Conservation (phyloP, 2,329 filamentous ascomycete genomes). For the Aspergillus sp. region DNA sequence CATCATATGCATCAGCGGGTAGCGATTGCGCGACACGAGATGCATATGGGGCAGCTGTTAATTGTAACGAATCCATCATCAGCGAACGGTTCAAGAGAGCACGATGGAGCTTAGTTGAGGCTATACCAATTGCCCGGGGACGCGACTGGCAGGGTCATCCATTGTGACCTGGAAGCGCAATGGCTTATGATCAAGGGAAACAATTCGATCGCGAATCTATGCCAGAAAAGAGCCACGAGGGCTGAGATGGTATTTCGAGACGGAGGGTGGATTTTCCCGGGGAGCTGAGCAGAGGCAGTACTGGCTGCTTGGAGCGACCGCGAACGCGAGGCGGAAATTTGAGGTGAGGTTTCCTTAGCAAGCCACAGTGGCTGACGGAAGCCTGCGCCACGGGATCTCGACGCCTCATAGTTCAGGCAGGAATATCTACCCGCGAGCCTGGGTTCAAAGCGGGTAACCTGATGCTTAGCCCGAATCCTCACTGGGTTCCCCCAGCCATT, state of each 20-base stretch:
- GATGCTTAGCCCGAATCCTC: neutral
- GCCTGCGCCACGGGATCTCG: slow-evolving; percentile 9
- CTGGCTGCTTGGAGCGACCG: slow-evolving; percentile 19
- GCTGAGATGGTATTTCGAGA: slow-evolving; percentile 15
- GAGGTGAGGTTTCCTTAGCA: slow-evolving; percentile 23
- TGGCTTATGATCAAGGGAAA: slow-evolving; percentile 4
- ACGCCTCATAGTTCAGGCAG: slow-evolving; percentile 25
- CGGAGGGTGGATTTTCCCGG: neutral
- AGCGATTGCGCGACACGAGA: slow-evolving; percentile 79
- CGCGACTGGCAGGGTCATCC: slow-evolving; percentile 48
- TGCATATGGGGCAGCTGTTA: slow-evolving; percentile 81
- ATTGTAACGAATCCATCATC: slow-evolving; percentile 12
- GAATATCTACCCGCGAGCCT: neutral
- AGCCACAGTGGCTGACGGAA: slow-evolving; percentile 13
- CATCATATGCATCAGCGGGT: slow-evolving; percentile 70
- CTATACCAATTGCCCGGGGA: slow-evolving; percentile 47
- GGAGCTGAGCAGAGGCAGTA: slow-evolving; percentile 5
- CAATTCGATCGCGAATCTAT: slow-evolving; percentile 17
- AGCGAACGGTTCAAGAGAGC: slow-evolving; percentile 6
- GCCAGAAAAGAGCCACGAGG: neutral
- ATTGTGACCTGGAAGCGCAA: slow-evolving; percentile 33
- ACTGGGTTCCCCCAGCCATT: slow-evolving; percentile 12
- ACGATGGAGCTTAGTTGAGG: slow-evolving; percentile 14
- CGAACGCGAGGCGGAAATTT: slow-evolving; percentile 39
- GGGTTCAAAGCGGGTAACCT: too few relatives aligned